Evolutionary conservation across 805 yeast genomes (phyloP).

Genomic region (Suhomyces canberraensis): DNA sequence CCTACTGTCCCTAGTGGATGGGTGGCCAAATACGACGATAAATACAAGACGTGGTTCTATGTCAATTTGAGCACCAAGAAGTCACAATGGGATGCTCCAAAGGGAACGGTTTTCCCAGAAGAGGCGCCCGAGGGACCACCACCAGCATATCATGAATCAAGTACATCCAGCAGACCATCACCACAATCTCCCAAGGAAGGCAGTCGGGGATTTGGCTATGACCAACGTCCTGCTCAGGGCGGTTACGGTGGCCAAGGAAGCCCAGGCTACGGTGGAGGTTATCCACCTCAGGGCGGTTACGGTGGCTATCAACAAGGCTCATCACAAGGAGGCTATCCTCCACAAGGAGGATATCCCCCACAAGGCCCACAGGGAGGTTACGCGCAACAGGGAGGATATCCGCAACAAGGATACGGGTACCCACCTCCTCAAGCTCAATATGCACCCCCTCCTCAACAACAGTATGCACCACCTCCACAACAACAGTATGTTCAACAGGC

Average conservation of each 20-base stretch:
- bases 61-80: conserved; percentile 68
- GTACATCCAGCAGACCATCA: conserved; percentile 5
- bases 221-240: conserved; percentile 6
- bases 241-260: conserved; percentile 4
- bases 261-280: conserved; percentile 7
- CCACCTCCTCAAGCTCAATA: conserved; percentile 24
- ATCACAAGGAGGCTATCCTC: conserved; percentile 13
- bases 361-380: conserved; percentile 8
- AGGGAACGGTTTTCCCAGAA: conserved; percentile 45
- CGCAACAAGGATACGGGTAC: conserved; percentile 22
- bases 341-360: conserved; percentile 10
- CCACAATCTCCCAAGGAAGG: not conserved
- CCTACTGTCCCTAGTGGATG: conserved; percentile 67
- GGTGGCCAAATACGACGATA: conserved; percentile 70
- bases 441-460: conserved; percentile 19
- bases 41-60: conserved; percentile 73
- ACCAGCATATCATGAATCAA: conserved; percentile 3
- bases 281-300: conserved; percentile 18
- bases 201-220: not conserved
- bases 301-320: no score
- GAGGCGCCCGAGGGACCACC: conserved; percentile 6
- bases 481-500: conserved; percentile 16
- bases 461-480: conserved; percentile 23
- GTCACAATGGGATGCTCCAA: conserved; percentile 91
- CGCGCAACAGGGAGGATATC: conserved; percentile 12